Evolutionary conservation across 257 asterid genomes (phyloP).

Genomic region (Solanum rostratum): DNA sequence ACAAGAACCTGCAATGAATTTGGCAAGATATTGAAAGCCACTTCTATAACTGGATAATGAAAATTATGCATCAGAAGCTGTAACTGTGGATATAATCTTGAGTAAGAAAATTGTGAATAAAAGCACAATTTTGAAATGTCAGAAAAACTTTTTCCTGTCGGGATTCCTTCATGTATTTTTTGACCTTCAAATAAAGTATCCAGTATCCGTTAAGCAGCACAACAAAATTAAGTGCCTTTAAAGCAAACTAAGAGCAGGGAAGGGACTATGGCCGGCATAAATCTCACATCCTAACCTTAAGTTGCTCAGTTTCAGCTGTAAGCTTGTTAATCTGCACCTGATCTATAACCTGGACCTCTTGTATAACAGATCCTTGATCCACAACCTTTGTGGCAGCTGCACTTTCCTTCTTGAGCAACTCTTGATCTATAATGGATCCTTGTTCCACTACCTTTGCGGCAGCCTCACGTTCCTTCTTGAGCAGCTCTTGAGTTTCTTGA

Average conservation of each 20-base stretch:
- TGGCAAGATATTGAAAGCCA: not conserved
- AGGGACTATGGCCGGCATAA: too few species aligned
- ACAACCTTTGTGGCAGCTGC: not conserved
- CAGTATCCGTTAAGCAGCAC: not conserved
- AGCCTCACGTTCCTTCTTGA: slow-evolving; percentile 33
- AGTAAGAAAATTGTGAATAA: not conserved
- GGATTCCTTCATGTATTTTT: not conserved
- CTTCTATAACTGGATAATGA: not conserved
- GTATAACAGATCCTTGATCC: slow-evolving; percentile 8
- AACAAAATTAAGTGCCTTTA: not conserved
- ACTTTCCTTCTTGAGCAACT: not conserved
- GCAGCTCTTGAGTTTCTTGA: slow-evolving; percentile 40
- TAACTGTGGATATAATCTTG: not conserved
- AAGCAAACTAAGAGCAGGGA: too few species aligned
- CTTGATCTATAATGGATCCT: slow-evolving; percentile 10
- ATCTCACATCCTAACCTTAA: slow-evolving; percentile 36
- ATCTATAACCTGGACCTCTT: slow-evolving; percentile 35
- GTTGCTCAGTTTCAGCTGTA: slow-evolving; percentile 64
- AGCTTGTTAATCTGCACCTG: slow-evolving; percentile 42
- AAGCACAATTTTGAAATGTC: not conserved
- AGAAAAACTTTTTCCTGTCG: not conserved
- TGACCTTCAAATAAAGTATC: slow-evolving; percentile 1
- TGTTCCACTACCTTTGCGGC: slow-evolving; percentile 2
- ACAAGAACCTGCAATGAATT: slow-evolving; percentile 37
- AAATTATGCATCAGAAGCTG: not conserved